These are phyloP conservation scores for Pleurotus pulmonarius DNA, from an alignment of 768 basidiomycete species.

Conservation along the genomic window DNA sequence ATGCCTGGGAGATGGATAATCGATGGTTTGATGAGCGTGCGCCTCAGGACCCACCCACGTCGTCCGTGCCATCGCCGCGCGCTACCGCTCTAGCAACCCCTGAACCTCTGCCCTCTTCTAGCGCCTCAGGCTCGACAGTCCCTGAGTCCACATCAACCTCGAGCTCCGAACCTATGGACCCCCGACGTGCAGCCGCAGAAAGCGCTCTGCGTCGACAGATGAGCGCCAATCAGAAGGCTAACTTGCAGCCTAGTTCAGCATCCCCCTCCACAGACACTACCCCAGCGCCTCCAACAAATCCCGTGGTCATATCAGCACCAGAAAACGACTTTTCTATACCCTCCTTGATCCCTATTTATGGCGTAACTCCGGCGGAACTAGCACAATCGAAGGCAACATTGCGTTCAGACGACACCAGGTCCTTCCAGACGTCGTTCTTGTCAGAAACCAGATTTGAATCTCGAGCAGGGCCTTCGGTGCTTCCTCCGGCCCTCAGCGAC, in stretches of 20 bases:
- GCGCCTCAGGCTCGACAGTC: not conserved
- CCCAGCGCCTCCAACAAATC: not conserved
- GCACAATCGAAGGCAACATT: not conserved
- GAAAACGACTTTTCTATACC: not conserved
- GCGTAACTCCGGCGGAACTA: not conserved
- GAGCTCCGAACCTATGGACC: conserved; percentile 2
- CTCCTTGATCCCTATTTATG: not conserved
- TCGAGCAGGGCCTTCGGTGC: conserved; percentile 18
- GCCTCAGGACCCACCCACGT: conserved; percentile 9
- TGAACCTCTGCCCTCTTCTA: not conserved
- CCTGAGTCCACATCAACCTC: not conserved
- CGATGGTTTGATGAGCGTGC: conserved; percentile 22
- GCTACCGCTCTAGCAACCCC: conserved; percentile 2
- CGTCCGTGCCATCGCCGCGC: conserved; percentile 6
- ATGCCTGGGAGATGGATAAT: conserved; percentile 42
- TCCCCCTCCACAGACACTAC: not conserved
- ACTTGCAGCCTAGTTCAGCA: conserved; percentile 7
- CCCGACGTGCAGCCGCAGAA: conserved; percentile 1
- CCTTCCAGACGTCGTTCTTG: conserved; percentile 7
- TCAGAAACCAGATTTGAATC: not conserved
- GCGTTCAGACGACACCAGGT: not conserved
- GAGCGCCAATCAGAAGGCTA: conserved; percentile 8
- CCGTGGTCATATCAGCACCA: not conserved
- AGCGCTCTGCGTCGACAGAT: conserved; percentile 34
- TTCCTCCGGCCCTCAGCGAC: conserved; percentile 49